These are phyloP conservation scores for Hymenoscyphus albidus DNA, from an alignment of 2,329 filamentous ascomycete genomes.

Conservation along the genomic window DNA sequence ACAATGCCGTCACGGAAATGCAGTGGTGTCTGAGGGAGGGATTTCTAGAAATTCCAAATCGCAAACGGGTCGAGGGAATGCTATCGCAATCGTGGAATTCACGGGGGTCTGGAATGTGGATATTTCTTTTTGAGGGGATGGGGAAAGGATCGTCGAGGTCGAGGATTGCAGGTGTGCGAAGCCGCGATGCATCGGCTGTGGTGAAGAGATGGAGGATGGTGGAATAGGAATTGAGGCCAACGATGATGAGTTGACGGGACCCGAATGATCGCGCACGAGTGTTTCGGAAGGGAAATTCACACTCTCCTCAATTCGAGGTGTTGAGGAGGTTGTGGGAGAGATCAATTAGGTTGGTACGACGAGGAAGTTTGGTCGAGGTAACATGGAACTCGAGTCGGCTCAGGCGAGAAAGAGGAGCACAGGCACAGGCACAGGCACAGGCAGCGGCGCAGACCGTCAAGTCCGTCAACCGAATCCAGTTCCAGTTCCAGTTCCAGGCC, in stretches of 20 bases:
- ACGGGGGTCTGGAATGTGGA: neutral
- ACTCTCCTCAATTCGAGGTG: slow-evolving; percentile 4
- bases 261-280: slow-evolving; percentile 9
- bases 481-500: slow-evolving; percentile 1
- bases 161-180: neutral
- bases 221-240: slow-evolving; percentile 3
- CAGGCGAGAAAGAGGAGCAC: slow-evolving; percentile 14
- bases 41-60: neutral
- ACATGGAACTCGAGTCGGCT: slow-evolving; percentile 20
- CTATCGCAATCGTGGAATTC: neutral
- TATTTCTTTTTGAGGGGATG: neutral
- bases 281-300: slow-evolving; percentile 9
- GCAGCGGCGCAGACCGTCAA: neutral
- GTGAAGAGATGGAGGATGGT: neutral
- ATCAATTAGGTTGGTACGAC: slow-evolving; percentile 18
- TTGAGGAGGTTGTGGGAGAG: neutral
- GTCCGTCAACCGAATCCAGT: slow-evolving; percentile 4
- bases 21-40: neutral
- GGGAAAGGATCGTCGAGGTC: neutral
- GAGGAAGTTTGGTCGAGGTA: slow-evolving; percentile 6
- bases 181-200: neutral
- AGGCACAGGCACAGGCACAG: neutral
- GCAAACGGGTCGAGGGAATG: neutral
- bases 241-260: neutral
- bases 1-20: slow-evolving; percentile 14